Percentiles rank a stretch among this genome's conserved stretches.
These are phyloP conservation scores for Vigna nakashimae DNA, from an alignment of 306 rosid genomes.

Conservation along the genomic window DNA sequence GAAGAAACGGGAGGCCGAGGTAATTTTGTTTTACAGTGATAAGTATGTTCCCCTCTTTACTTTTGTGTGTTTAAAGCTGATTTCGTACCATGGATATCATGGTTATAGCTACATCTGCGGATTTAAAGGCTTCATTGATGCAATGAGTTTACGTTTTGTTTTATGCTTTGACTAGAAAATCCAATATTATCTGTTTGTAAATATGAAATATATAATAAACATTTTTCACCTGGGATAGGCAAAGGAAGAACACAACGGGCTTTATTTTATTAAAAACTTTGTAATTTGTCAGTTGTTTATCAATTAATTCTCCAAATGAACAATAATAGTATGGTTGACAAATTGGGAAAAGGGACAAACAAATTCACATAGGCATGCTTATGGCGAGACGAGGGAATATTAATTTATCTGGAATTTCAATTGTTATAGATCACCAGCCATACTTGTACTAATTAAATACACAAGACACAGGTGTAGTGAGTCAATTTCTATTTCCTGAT, in stretches of 20 bases:
- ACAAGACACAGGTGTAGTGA: conserved; percentile 10
- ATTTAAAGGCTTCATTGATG: conserved; percentile 14
- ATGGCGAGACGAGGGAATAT: conserved; percentile 16
- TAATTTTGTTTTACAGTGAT: conserved; percentile 43
- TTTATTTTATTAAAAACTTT: conserved; percentile 31
- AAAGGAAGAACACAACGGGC: conserved; percentile 2
- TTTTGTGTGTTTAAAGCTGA: conserved; percentile 15
- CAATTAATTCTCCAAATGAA: conserved; percentile 30
- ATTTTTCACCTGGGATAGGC: conserved; percentile 1
- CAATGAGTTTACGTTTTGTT: conserved; percentile 4
- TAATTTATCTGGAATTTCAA: conserved; percentile 24
- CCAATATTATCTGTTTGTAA: conserved; percentile 38
- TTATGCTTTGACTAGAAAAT: background rate
- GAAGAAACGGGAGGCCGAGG: conserved; percentile 96
- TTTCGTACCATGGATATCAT: conserved; percentile 30
- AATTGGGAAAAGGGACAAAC: conserved; percentile 11
- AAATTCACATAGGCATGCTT: conserved; percentile 7
- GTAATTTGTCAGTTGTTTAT: conserved; percentile 4
- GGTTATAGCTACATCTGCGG: conserved; percentile 9
- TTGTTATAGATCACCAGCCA: conserved; percentile 6
- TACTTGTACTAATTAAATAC: conserved; percentile 24
- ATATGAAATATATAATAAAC: background rate
- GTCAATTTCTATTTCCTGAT: conserved; percentile 22
- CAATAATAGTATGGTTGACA: conserved; percentile 11
- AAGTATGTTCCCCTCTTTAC: background rate